A percentile compares a stretch with the other conserved stretches of the same genome.
Evolutionary conservation across 768 basidiomycete species (phyloP).

Genomic region (Phallus indusiatus): DNA sequence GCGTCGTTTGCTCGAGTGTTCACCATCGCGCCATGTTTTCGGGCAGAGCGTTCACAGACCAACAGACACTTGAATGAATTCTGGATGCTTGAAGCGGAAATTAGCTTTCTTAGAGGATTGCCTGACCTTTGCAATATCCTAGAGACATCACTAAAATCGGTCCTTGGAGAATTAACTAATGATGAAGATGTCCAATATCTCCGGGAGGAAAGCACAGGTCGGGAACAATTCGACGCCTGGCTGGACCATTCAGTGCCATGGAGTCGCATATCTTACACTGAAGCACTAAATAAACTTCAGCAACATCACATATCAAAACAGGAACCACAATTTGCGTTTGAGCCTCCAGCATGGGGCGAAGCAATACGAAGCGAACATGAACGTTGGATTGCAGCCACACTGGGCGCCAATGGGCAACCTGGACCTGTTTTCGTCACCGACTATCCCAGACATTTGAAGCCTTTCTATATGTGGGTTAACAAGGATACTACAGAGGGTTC

Average conservation of each 20-base stretch:
- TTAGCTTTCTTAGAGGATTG: conserved; percentile 46
- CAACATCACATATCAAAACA: conserved; percentile 22
- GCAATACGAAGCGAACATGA: conserved; percentile 87
- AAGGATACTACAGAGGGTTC: conserved; percentile 18
- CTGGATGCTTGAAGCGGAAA: conserved; percentile 98
- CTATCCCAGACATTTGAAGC: conserved; percentile 77
- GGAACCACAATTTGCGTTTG: conserved; percentile 37
- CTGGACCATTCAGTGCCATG: conserved; percentile 36
- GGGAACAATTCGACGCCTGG: conserved; percentile 27
- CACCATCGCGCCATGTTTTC: conserved; percentile 89
- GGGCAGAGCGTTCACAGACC: conserved; percentile 85
- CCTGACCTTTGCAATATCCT: conserved; percentile 45
- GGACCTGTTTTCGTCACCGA: conserved; percentile 89
- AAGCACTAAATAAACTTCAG: conserved; percentile 56
- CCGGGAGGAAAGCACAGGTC: conserved; percentile 30
- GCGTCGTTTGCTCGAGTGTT: conserved; percentile 75
- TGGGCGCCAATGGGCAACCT: conserved; percentile 21
- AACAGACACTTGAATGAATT: conserved; percentile 93
- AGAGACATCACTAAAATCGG: conserved; percentile 43
- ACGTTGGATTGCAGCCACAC: conserved; percentile 69
- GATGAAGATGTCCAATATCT: conserved; percentile 24
- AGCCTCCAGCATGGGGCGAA: conserved; percentile 53
- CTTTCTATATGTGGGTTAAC: conserved; percentile 92
- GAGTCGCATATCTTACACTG: conserved; percentile 68
- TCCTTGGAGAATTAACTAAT: conserved; percentile 15